Base-by-base conservation (phyloP, 1,139 yeast species). In the Geotrichum macrosporum region DNA sequence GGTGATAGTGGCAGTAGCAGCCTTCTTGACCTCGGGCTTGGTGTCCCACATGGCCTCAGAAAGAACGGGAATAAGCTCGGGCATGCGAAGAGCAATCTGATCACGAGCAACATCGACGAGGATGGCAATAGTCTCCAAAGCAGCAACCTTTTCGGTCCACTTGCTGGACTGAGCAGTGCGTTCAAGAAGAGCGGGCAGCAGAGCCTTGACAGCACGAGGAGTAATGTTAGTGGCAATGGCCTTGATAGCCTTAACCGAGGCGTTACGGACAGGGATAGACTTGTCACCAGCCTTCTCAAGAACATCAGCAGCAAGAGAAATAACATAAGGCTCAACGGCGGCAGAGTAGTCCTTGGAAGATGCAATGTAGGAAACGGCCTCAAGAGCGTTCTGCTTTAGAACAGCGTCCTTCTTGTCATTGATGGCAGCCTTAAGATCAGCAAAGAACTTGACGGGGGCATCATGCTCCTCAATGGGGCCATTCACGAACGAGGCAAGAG, bases 21-120 rank as follows among this genome's bases (percentile, higher is more conserved):
- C 95, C 64, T 79, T 81, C 84, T 92, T 92, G 70, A 92, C 97
- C 69, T 92, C 97, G 73, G 80, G 79, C 82, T 92, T 92, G 75
- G 98, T 92, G 74, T 92, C 98, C 98, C 98, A 92, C 97, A 92
- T 92, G 64, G 96, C 86, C 78, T 92, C 98, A 61, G 98, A 92
- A 67, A 92, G 78, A 59, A 84, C 94, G 72, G 98, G 98, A 66
- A 92, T 89, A 73, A 92, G 82, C 78, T 92, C 97, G 66, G 97
- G 96, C 97, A 92, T 89, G 80, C 97, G 87, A 68, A 92, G 80
- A 63, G 98, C 96, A 64, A 92, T 77, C 78, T 89, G 98, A 64
- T 75, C 87, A 73, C 89, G 92, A 63, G 98, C 96, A 62, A 88
- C 78, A 70, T 87, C 95, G 65, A 92, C 98, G 66, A 92, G 78